Base-by-base conservation (phyloP, 2,329 filamentous ascomycete genomes). In the Hymenoscyphus albidus region DNA sequence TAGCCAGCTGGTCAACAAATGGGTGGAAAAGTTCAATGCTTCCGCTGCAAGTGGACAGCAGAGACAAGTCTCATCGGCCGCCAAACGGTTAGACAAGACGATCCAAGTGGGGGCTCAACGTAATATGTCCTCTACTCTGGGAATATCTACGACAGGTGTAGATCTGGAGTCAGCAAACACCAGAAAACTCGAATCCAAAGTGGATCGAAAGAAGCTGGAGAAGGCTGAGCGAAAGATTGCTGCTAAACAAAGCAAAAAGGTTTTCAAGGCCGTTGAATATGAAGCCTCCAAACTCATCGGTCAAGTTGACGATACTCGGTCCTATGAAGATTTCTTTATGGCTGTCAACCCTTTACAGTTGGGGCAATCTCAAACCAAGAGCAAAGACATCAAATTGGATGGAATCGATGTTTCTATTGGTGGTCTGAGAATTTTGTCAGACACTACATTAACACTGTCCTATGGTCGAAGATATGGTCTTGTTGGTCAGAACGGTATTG, bases 311-410 rank as follows among this genome's bases (percentile, higher is more conserved):
- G 86, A 89, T 73, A 82, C 93, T 13, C 89, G 97, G 82, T 96
- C 92, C 51, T 99, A 99, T 77, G 95, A 99, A 79, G 95, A 99
- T 77, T 98, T 99, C 80, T 99, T 96, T 85, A 98, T 99, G 95
- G 90, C 92, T 62, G 95, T 99, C 81, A 99, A 99, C 78, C 95
- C 95, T 67, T 85, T 99, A 68, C 94, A 98, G 76, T 74, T 98
- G 66, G 94, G 93, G 62, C 78, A 85, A 65, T 84, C 88, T 39
- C 80, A 90, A 65, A 85, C 87, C 70, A 99, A 98, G 88, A 97
- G 93, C 78, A 99, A 99, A 83, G 95, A 99, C 76, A 93, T 99
- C 83, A 99, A 98, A 81, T 82, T 99, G 71, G 95, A 99, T 78
- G 93, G 91, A 72, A 92, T 97, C 75, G 95, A 99, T 78, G 91